Evolutionary conservation across 1,139 yeast genomes (phyloP), one percentile per base, ranked within the genome.

Genomic region (Williopsis jadinii): DNA sequence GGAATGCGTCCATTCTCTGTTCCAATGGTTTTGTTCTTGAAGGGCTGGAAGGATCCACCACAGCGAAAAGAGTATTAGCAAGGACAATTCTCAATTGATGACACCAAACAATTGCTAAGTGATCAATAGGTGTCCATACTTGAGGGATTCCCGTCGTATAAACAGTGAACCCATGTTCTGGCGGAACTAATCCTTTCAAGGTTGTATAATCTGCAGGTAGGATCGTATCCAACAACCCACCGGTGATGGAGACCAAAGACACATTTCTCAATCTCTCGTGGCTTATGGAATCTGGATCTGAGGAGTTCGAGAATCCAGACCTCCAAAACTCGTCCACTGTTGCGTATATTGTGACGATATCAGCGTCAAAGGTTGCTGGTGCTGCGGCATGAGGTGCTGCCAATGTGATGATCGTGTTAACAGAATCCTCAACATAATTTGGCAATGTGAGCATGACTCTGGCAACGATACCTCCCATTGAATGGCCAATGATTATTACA

Each of bases 21-120:
- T 59, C 51, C 36, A 85, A 63, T 0, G 74, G 54, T 38, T 64
- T 66, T 0, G 88, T 80, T 50, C 73, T 73, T 6, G 53, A 42
- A 0, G 78, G 66, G 0, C 66, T 52, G 0, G 52, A 47, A 28
- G 60, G 58, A 53, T 85, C 84, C 3, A 77, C 73, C 13, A 84
- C 68, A 34, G 76, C 82, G 36, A 85, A 63, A 28, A 94, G 57
- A 0, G 79, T 64, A 36, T 69, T 67, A 11, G 85, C 83, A 3
- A 92, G 51, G 8, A 72, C 75, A 34, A 72, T 68, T 41, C 98
- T 72, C 33, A 88, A 64, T 59, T 92, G 97, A 45, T 81, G 84
- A 63, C 99, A 94, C 99, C 99, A 94, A 1, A 90, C 95, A 41
- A 94, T 81, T 0, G 98, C 97, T 51, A 88, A 71, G 63, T 94